phyloP scores from a whole-genome alignment of 345 rosid species.

The Sisymbrium irio region DNA sequence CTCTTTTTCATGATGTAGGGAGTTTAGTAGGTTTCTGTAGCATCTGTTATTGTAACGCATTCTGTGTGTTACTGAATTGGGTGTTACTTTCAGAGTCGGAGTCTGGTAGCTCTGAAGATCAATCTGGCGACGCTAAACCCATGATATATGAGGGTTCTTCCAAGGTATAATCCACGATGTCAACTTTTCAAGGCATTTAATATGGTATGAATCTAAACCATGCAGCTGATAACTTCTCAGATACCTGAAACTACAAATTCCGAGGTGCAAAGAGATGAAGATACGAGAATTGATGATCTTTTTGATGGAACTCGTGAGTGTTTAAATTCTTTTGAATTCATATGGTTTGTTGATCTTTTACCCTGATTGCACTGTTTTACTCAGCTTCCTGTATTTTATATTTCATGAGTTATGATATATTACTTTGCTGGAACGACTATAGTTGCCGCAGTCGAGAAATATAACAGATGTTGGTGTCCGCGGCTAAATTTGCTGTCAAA shows the following conservation, averaged over 20 bases:
- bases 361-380: background rate
- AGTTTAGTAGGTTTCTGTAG: conserved; percentile 5
- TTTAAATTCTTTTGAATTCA: conserved; percentile 3
- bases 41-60: background rate
- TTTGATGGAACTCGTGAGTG: conserved; percentile 63
- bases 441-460: background rate
- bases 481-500: conserved; percentile 1
- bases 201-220: conserved; percentile 16
- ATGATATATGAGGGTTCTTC: conserved; percentile 35
- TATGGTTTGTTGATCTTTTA: background rate
- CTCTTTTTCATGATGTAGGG: background rate
- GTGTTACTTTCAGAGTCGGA: conserved; percentile 52
- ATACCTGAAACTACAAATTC: conserved; percentile 42
- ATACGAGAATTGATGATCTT: conserved; percentile 37
- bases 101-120: conserved; percentile 59
- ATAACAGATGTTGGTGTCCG: conserved; percentile 6
- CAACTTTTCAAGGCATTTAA: background rate
- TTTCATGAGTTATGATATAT: background rate
- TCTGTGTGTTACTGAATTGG: conserved; percentile 1
- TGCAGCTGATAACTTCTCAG: conserved; percentile 26
- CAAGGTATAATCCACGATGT: conserved; percentile 46
- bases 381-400: background rate
- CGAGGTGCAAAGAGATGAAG: conserved; percentile 47
- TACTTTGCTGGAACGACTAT: conserved; percentile 1
- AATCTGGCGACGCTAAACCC: conserved; percentile 47